Conservation (phyloP, 1,284 basidiomycete genomes). For the Sporisorium iseilematis-ciliati region DNA sequence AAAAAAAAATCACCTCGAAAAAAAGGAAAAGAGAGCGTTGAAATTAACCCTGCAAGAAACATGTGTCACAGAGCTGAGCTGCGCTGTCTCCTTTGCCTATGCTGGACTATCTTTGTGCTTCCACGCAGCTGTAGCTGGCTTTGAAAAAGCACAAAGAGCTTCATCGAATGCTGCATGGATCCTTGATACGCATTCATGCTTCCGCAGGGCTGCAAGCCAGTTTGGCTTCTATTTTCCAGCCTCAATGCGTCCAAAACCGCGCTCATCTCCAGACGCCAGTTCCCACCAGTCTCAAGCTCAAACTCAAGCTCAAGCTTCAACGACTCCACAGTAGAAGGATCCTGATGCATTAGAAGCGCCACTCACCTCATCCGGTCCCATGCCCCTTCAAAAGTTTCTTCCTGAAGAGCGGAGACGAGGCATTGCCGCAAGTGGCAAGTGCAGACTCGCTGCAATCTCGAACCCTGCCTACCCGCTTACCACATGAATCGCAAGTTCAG, state of each 20-base stretch:
- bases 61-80: no score
- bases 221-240: not conserved
- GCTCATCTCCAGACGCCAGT: not conserved
- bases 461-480: not conserved
- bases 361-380: slow-evolving; percentile 9
- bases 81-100: no score
- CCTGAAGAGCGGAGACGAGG: not conserved
- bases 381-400: not conserved
- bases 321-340: not conserved
- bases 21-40: no score
- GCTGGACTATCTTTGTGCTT: not conserved
- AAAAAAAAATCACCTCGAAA: no score
- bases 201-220: not conserved
- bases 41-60: no score
- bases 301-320: not conserved
- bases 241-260: not conserved
- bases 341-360: slow-evolving; percentile 3
- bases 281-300: slow-evolving; percentile 5
- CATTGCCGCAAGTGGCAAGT: slow-evolving; percentile 1
- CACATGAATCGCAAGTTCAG: not conserved
- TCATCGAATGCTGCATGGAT: slow-evolving; percentile 17
- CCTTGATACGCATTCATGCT: slow-evolving; percentile 11
- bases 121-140: not conserved
- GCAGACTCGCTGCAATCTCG: no score
- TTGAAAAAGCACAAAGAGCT: not conserved